Base-by-base conservation (phyloP, 2,329 filamentous ascomycete genomes). In the Cladophialophora yegresii region DNA sequence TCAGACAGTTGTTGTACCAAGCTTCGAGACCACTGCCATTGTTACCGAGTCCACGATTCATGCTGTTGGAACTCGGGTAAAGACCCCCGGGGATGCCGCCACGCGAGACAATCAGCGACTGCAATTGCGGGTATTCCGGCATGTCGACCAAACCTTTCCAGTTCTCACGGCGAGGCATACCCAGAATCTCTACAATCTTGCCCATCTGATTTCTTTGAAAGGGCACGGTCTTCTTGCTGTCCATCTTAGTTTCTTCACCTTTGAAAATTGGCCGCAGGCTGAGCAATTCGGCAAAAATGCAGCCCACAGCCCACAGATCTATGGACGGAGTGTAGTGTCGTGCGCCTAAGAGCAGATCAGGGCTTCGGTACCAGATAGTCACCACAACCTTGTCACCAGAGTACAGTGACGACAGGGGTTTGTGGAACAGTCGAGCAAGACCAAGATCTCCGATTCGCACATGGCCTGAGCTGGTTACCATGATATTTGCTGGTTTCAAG, bases 191-290 rank as follows among this genome's bases (percentile, higher is more conserved):
- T 43, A 96, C 91, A 71, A 99, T 99, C 78, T 96, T 97, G 74
- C 95, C 92, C 93, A 99, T 98, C 79, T 99, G 95, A 73, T 97
- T 97, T 13, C 93, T 87, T 77, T 99, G 95, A 72, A 99, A 99
- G 0, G 95, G 95, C 0, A 98, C 93, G 0, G 91, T 95, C 79
- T 98, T 98, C 78, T 99, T 99, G 72, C 86, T 91, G 77, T 99
- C 95, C 90, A 98, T 97, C 79, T 99, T 99, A 16, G 95, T 95
- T 77, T 99, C 95, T 74, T 99, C 95, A 0, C 95, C 95, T 75
- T 99, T 99, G 77, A 99, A 99, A 61, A 99, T 98, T 0, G 95
- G 95, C 0, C 93, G 85, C 3, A 99, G 80, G 1, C 91, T 93
- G 0, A 99, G 80, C 2, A 99, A 82, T 76, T 99, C 95, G 1